Evolutionary conservation across 164 flowering plant species (phyloP).

Genomic region (Sextonia rubra): DNA sequence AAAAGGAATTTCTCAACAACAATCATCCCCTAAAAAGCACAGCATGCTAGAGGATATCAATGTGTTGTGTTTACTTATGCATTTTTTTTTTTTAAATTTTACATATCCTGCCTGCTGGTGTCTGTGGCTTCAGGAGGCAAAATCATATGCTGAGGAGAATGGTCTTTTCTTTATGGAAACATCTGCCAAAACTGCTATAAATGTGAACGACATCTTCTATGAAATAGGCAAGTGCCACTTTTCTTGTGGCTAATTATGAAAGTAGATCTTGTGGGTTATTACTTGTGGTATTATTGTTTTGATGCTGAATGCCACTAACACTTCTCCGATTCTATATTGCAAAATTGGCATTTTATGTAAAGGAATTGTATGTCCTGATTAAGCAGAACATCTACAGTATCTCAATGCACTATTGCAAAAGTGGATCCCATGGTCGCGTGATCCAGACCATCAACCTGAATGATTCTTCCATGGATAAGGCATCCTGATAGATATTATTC

Average conservation of each 20-base stretch:
- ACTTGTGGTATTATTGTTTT: background rate
- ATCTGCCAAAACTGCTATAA: constrained; percentile 76
- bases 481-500: background rate
- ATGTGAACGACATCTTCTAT: constrained; percentile 74
- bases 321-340: too few relatives aligned
- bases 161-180: constrained; percentile 87
- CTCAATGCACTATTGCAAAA: background rate
- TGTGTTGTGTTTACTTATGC: background rate
- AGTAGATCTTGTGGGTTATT: background rate
- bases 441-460: background rate
- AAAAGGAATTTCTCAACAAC: too few relatives aligned
- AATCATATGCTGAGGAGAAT: constrained; percentile 71
- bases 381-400: background rate
- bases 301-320: background rate
- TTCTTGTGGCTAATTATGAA: background rate
- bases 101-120: constrained; percentile 2
- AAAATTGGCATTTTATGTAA: background rate
- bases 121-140: constrained; percentile 59
- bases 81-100: background rate
- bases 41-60: background rate
- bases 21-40: background rate
- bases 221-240: constrained; percentile 62
- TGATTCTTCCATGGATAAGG: background rate
- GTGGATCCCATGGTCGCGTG: background rate
- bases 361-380: background rate